phyloP scores from a whole-genome alignment of 2,329 filamentous ascomycete species.

The Hypoxylon sp. region DNA sequence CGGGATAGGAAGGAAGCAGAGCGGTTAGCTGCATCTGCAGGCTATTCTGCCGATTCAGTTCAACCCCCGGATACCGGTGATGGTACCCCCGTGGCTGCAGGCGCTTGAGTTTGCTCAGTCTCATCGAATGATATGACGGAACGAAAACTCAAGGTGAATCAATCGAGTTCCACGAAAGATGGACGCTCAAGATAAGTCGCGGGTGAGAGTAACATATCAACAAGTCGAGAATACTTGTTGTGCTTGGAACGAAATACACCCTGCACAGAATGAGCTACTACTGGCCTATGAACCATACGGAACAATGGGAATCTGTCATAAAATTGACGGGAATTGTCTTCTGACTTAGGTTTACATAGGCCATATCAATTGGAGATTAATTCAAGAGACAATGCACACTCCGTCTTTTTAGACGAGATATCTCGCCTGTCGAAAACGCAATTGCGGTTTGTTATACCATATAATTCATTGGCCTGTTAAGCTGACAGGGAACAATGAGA shows the following conservation, averaged over 20 bases:
- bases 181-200: slow-evolving; percentile 35
- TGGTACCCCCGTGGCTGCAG: slow-evolving; percentile 53
- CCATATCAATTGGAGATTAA: slow-evolving; percentile 32
- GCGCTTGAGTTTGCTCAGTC: slow-evolving; percentile 33
- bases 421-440: background rate
- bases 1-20: slow-evolving; percentile 85
- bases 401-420: background rate
- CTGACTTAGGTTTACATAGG: slow-evolving; percentile 40
- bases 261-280: slow-evolving; percentile 37
- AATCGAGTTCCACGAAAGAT: slow-evolving; percentile 18
- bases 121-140: slow-evolving; percentile 7
- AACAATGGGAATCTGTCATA: slow-evolving; percentile 32
- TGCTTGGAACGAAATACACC: slow-evolving; percentile 22
- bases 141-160: slow-evolving; percentile 21
- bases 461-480: background rate
- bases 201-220: slow-evolving; percentile 31
- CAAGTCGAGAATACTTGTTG: slow-evolving; percentile 23
- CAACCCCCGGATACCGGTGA: slow-evolving; percentile 55
- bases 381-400: slow-evolving; percentile 4
- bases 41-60: slow-evolving; percentile 57
- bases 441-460: slow-evolving; percentile 7
- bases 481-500: background rate
- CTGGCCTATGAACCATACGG: slow-evolving; percentile 43
- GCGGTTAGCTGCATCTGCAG: slow-evolving; percentile 60
- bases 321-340: slow-evolving; percentile 29